Evolutionary conservation across 2,329 filamentous ascomycete species (phyloP), one percentile per base, ranked within the genome.

Genomic region (Knufia petricola): DNA sequence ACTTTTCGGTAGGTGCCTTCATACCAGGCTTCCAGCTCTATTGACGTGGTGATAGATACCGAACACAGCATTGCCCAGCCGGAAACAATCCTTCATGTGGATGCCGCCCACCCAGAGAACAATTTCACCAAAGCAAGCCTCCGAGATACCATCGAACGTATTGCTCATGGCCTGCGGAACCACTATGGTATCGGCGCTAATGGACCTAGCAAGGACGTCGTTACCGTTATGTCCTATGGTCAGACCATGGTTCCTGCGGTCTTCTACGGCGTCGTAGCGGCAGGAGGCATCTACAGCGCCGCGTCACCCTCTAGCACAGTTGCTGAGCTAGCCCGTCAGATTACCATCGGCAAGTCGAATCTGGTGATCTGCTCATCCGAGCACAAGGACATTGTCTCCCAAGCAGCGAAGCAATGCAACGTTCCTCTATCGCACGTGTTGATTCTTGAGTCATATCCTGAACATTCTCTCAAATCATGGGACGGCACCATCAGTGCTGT

Each of bases 241-340:
- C 74, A 81, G 54, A 71, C 72, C 39, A 65, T 78, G 3, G 65
- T 81, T 0, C 71, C 76, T 0, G 66, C 71, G 10, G 54, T 78
- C 1, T 76, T 78, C 57, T 81, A 70, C 53, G 74, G 72, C 12
- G 71, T 79, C 46, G 67, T 82, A 39, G 78, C 75, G 2, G 76
- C 77, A 1, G 77, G 73, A 1, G 79, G 77, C 15, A 70, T 82
- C 21, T 81, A 77, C 55, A 76, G 75, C 4, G 72, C 75, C 3
- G 75, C 75, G 0, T 74, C 69, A 40, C 67, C 75, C 0, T 67
- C 70, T 0, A 71, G 68, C 3, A 78, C 76, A 0, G 64, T 69
- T 0, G 57, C 64, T 2, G 78, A 82, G 21, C 61, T 81, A 7
- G 68, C 69, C 2, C 66, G 72, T 21, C 71, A 73, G 54, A 63